phyloP scores from a whole-genome alignment of 176 grass and related monocot species.

The Oryza glumipatula region DNA sequence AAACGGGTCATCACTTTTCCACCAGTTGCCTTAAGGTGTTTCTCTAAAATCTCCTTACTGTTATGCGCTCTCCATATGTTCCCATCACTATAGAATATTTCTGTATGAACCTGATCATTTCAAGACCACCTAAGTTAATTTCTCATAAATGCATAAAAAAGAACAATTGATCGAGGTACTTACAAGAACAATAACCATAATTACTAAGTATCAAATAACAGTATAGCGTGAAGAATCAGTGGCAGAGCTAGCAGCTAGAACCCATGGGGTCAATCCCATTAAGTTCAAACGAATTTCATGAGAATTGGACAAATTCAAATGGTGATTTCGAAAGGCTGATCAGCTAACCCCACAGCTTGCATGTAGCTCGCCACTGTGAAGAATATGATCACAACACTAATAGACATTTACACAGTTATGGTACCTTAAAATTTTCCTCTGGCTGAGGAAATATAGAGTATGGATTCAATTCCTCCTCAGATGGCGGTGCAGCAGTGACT shows the following conservation, averaged over 20 bases:
- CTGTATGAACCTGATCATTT: conserved; percentile 78
- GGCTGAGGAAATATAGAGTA: conserved; percentile 93
- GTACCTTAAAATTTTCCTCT: conserved; percentile 90
- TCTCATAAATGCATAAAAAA: conserved; percentile 28
- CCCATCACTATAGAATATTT: conserved; percentile 91
- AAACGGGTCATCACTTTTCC: conserved; percentile 98
- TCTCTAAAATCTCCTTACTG: conserved; percentile 77
- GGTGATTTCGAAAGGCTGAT: too few relatives aligned
- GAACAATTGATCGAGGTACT: not conserved
- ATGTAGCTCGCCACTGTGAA: not conserved
- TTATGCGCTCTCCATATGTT: conserved; percentile 94
- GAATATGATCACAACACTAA: not conserved
- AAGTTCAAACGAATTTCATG: too few relatives aligned
- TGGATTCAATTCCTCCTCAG: conserved; percentile 94
- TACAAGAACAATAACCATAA: not conserved
- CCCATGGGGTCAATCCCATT: too few relatives aligned
- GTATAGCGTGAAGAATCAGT: not conserved
- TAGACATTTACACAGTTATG: conserved; percentile 1
- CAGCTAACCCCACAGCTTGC: too few relatives aligned
- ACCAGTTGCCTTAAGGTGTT: conserved; percentile 89
- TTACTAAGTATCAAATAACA: conserved; percentile 1
- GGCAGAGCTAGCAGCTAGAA: too few relatives aligned
- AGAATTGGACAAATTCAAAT: too few relatives aligned
- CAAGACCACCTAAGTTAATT: conserved; percentile 19
- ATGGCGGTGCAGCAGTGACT: conserved; percentile 47